Evolutionary conservation across 1,284 basidiomycete genomes (phyloP).

Genomic region (Porodaedalea pini): DNA sequence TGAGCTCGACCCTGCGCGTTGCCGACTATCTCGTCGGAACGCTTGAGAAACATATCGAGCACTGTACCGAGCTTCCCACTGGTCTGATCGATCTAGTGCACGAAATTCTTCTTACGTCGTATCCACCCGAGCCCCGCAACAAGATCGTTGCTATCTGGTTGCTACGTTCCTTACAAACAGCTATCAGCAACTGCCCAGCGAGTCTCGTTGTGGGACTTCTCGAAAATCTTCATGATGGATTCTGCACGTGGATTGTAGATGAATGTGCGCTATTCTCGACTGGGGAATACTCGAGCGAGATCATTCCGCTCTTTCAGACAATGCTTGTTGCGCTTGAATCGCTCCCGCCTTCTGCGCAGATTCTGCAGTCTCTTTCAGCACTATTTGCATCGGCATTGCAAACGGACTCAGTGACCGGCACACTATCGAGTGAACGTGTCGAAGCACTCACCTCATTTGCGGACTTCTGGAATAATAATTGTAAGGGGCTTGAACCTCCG

Average conservation of each 20-base stretch:
- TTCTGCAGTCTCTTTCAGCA: constrained; percentile 17
- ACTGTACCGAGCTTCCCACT: constrained; percentile 44
- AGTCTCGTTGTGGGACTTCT: constrained; percentile 44
- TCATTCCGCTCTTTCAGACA: constrained; percentile 22
- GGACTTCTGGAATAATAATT: constrained; percentile 21
- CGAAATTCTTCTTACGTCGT: constrained; percentile 54
- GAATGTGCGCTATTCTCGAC: constrained; percentile 44
- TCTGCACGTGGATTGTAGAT: constrained; percentile 63
- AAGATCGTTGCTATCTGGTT: constrained; percentile 58
- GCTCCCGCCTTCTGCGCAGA: constrained; percentile 11
- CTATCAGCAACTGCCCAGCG: constrained; percentile 51
- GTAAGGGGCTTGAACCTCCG: constrained; percentile 12
- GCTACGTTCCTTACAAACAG: constrained; percentile 47
- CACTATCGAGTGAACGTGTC: not conserved
- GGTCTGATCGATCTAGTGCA: constrained; percentile 53
- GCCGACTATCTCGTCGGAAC: constrained; percentile 58
- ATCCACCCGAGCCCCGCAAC: constrained; percentile 59
- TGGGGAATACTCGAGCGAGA: constrained; percentile 50
- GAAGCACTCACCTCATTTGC: constrained; percentile 21
- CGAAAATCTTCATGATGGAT: constrained; percentile 48
- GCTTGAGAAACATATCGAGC: constrained; percentile 42
- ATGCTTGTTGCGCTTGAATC: constrained; percentile 20
- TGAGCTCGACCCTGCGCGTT: constrained; percentile 44
- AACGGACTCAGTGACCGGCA: constrained; percentile 10
- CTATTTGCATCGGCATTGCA: constrained; percentile 21